Base-by-base conservation (phyloP, 306 rosid genomes). In the Erythrophleum fordii region DNA sequence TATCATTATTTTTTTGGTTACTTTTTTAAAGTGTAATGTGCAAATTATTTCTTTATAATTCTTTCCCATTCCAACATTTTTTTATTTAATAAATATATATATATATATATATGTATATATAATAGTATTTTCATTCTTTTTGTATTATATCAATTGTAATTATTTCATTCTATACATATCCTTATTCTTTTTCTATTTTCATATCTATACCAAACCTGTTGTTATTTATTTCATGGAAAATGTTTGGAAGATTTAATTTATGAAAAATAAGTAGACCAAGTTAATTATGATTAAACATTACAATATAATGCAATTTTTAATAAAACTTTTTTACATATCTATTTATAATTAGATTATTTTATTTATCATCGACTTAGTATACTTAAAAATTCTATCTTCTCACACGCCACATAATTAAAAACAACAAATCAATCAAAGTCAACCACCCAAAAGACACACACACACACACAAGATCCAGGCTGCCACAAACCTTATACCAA, bases 401-500 rank as follows among this genome's bases (percentile, higher is more conserved):
- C 51, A 76, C 59, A n/a, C 13, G 1, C 8, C 2, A 42, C 49
- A 37, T 51, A 56, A 74, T 82, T 59, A 22, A 17, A 8, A 44
- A 29, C 20, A 31, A 56, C 34, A 56, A 75, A 68, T 34, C 35
- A 53, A 55, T 25, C 46, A 28, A 59, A 56, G 72, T 35, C 69
- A 62, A 55, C 37, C 22, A 18, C 1, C 34, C n/a, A 18, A 55
- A 56, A 56, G 69, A 56, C 55, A 23, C 64, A 52, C 55, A 11
- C 55, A 34, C 69, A 17, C 3, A n/a, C 46, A 46, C 72, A 60
- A 73, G 23, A 3, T 29, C n/a, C 26, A 65, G 84, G 59, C 13
- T 51, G 28, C 29, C 39, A n/a, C 35, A 25, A 51, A 66, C 44
- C 8, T 42, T 14, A 55, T 6, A 48, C 4, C n/a, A 45, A 37